phyloP scores from a whole-genome alignment of 345 rosid genomes.

The Dipteronia dyeriana region DNA sequence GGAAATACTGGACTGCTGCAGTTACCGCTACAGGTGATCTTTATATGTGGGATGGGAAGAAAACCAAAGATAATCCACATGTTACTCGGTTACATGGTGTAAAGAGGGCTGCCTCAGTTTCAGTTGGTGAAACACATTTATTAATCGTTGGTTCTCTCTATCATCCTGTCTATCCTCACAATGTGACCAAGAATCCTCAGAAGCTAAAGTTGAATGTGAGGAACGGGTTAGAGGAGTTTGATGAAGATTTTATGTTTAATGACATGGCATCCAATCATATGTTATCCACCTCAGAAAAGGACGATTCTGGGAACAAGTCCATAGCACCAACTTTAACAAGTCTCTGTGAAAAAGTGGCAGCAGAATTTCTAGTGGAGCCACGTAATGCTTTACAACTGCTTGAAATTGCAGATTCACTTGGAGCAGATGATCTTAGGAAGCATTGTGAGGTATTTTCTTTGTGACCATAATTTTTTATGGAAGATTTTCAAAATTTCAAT shows the following conservation, averaged over 20 bases:
- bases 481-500: neutral
- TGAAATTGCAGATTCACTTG: conserved; percentile 95
- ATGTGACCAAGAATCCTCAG: conserved; percentile 29
- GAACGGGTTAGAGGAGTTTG: conserved; percentile 51
- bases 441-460: conserved; percentile 76
- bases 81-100: conserved; percentile 75
- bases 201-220: conserved; percentile 33
- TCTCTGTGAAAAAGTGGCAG: conserved; percentile 91
- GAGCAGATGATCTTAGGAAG: conserved; percentile 76
- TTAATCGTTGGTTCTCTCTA: conserved; percentile 79
- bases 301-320: conserved; percentile 35
- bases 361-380: conserved; percentile 88
- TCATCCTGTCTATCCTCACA: conserved; percentile 67
- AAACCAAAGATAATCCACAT: conserved; percentile 46
- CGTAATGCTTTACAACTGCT: conserved; percentile 83
- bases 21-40: conserved; percentile 89
- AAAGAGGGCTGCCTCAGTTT: conserved; percentile 82
- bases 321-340: conserved; percentile 84
- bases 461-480: neutral
- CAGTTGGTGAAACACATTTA: conserved; percentile 96
- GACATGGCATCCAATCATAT: conserved; percentile 42
- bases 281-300: conserved; percentile 25
- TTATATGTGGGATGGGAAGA: conserved; percentile 91
- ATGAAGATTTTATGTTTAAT: conserved; percentile 63
- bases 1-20: conserved; percentile 92